These are phyloP conservation scores for Diaporthe eres DNA, from an alignment of 2,329 filamentous ascomycete genomes.

Conservation along the genomic window DNA sequence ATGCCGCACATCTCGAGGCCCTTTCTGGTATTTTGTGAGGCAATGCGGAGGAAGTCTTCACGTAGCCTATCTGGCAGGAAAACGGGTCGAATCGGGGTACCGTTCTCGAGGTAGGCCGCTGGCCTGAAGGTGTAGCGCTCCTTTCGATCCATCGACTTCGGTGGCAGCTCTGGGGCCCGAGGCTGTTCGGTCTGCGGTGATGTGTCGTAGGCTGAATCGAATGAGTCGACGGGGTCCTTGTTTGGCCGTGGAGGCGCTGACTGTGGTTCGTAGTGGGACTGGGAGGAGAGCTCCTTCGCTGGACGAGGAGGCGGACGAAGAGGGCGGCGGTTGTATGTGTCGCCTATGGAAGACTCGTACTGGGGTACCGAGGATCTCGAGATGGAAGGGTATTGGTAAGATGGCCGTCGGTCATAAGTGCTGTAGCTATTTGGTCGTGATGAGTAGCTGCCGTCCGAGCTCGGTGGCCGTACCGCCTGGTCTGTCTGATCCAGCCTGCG, in stretches of 20 bases:
- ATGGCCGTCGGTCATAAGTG: constrained; percentile 37
- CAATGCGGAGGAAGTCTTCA: constrained; percentile 79
- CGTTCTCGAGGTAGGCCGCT: constrained; percentile 90
- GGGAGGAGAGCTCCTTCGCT: constrained; percentile 41
- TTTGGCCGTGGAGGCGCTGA: constrained; percentile 53
- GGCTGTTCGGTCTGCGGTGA: constrained; percentile 13
- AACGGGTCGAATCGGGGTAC: constrained; percentile 86
- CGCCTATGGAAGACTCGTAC: constrained; percentile 52
- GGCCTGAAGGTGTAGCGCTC: constrained; percentile 83
- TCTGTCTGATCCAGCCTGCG: constrained; percentile 58
- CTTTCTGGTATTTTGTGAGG: constrained; percentile 79
- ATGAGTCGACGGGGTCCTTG: constrained; percentile 49
- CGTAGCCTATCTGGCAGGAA: constrained; percentile 87
- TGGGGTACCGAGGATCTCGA: constrained; percentile 64
- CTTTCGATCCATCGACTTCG: constrained; percentile 59
- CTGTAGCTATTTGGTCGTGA: constrained; percentile 20
- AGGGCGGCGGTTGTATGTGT: constrained; percentile 19
- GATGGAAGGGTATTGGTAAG: constrained; percentile 72
- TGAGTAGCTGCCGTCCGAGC: constrained; percentile 9
- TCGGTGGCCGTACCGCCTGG: constrained; percentile 44
- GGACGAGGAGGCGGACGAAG: constrained; percentile 48
- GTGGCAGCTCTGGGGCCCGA: constrained; percentile 45
- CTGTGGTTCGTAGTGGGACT: constrained; percentile 46
- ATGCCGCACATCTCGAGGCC: constrained; percentile 97
- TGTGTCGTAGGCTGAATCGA: constrained; percentile 25